phyloP scores from a whole-genome alignment of 2,329 filamentous ascomycete genomes.

The Botrytis fabae region DNA sequence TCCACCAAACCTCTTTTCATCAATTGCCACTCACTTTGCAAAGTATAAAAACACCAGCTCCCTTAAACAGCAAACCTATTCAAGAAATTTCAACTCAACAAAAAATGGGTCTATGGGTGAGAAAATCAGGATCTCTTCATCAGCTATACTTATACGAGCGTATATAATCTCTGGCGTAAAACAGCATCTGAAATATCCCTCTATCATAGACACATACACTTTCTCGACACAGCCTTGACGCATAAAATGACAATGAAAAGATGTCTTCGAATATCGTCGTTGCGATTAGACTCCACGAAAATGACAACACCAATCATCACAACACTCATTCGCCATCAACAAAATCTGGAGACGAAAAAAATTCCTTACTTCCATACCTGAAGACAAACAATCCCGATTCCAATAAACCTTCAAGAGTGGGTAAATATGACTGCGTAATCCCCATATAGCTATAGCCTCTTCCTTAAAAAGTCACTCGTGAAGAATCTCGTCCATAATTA shows the following conservation, averaged over 20 bases:
- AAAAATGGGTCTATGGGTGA: no score
- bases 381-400: not conserved
- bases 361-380: not conserved
- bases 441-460: no score
- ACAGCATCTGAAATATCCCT: rapidly evolving
- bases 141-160: no score
- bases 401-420: not conserved
- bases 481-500: not conserved
- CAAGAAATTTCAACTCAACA: not conserved
- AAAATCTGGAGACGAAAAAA: no score
- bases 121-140: no score
- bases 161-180: not conserved
- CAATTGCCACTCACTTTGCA: not conserved
- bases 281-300: rapidly evolving
- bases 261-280: rapidly evolving
- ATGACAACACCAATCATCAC: not conserved
- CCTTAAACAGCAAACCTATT: no score
- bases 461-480: no score
- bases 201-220: not conserved
- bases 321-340: no score
- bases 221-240: not conserved
- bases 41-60: not conserved
- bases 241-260: not conserved
- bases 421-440: no score
- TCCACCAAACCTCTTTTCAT: not conserved